Evolutionary conservation across 768 basidiomycete genomes (phyloP).

Genomic region (Mrakia hoshinonis): DNA sequence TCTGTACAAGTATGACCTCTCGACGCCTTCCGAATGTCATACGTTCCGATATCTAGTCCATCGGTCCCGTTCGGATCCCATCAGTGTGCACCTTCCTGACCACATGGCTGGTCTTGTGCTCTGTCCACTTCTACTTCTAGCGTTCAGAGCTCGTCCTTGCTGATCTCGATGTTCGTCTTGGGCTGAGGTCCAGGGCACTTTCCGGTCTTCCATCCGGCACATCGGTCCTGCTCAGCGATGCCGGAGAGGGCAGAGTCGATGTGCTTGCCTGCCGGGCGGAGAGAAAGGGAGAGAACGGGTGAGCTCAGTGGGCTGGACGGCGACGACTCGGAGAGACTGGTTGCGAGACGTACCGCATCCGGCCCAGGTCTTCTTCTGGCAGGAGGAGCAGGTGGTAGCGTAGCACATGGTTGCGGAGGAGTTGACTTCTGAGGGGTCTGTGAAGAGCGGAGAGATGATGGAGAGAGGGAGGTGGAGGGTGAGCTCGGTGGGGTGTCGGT

Average conservation of each 20-base stretch:
- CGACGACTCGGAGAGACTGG: too few species aligned
- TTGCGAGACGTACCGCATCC: slow-evolving; percentile 19
- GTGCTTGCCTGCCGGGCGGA: slow-evolving; percentile 11
- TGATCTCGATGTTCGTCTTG: not conserved
- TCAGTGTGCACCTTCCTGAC: too few species aligned
- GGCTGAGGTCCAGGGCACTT: slow-evolving; percentile 14
- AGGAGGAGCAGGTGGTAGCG: slow-evolving; percentile 10
- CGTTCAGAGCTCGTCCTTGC: not conserved
- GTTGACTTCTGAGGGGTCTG: not conserved
- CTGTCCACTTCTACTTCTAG: too few species aligned
- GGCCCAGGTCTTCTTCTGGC: slow-evolving; percentile 18
- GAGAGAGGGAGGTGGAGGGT: not conserved
- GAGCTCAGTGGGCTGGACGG: not conserved
- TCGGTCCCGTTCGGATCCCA: too few species aligned
- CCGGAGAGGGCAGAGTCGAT: slow-evolving; percentile 35
- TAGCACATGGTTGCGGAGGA: slow-evolving; percentile 27
- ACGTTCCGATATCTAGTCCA: too few species aligned
- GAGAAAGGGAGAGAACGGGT: not conserved
- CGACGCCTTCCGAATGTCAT: too few species aligned
- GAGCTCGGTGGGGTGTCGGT: too few species aligned
- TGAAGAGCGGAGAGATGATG: not conserved
- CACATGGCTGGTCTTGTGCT: too few species aligned
- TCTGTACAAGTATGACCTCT: too few species aligned
- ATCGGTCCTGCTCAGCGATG: slow-evolving; percentile 35
- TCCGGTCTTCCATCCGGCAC: slow-evolving; percentile 29